These are phyloP conservation scores for Paramecium sonneborni DNA, from an alignment of 73 alveolate species.

Conservation along the genomic window DNA sequence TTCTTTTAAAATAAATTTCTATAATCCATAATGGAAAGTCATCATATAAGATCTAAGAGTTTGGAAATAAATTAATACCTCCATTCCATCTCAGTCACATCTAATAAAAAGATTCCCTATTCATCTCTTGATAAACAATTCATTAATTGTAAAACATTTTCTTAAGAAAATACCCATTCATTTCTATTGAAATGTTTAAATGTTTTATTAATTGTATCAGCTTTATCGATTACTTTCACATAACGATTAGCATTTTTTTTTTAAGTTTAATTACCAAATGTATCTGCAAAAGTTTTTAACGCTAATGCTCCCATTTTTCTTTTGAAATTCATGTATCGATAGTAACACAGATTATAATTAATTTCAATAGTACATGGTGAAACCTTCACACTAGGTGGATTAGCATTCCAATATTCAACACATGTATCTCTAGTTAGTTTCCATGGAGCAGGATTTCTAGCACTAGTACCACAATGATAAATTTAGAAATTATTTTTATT, in stretches of 20 bases:
- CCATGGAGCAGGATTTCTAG: conserved; percentile 81
- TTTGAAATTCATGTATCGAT: neutral
- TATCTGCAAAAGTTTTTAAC: neutral
- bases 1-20: conserved; percentile 36
- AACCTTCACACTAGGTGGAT: conserved; percentile 63
- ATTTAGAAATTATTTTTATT: conserved; percentile 42
- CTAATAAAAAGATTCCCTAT: conserved; percentile 22
- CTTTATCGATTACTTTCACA: conserved; percentile 43
- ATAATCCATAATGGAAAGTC: conserved; percentile 38
- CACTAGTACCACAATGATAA: conserved; percentile 82
- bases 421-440: conserved; percentile 62
- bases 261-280: neutral
- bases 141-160: conserved; percentile 4
- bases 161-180: conserved; percentile 55
- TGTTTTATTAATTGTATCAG: conserved; percentile 35
- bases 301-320: conserved; percentile 35
- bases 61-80: neutral
- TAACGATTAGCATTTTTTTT: conserved; percentile 36
- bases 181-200: conserved; percentile 54
- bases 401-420: conserved; percentile 63
- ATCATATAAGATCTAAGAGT: neutral
- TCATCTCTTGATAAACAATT: conserved; percentile 13
- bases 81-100: conserved; percentile 50
- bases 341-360: conserved; percentile 28
- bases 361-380: conserved; percentile 35